Base-by-base conservation (phyloP, 768 basidiomycete genomes). In the Russula compacta region DNA sequence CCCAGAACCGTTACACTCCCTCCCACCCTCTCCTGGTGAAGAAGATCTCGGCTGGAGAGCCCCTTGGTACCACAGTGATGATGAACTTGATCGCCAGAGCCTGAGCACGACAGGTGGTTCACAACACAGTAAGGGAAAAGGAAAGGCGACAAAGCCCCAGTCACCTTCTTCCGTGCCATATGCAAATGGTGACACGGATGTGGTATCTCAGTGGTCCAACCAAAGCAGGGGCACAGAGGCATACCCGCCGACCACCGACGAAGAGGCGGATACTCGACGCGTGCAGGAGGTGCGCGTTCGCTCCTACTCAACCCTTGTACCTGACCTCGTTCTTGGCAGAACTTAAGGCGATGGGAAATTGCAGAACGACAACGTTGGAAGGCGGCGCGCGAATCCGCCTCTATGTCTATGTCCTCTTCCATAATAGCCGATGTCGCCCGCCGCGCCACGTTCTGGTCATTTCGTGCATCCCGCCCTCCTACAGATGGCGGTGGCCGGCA, bases 331-430 rank as follows among this genome's bases (percentile, higher is more conserved):
- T 64, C n/a, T 63, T 21, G 49, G 46, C 44, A 92, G 90, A 92
- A 83, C 61, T 77, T 93, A 32, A 78, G 80, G 65, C 80, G 80
- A 46, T 92, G 89, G 91, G 90, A 92, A 67, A 74, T 83, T 49
- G 83, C 83, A 43, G 90, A 92, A 68, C 80, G 86, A 19, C 84
- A 83, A 66, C 80, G 87, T 60, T 81, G 90, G 74, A 91, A 85
- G 72, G 78, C 81, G 39, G 84, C 81, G 3, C 80, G 90, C 58
- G 85, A 84, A 58, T 83, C 85, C 2, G 12, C 72, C 19, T 39
- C 66, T 29, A 46, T 70, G 10, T 39, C 66, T 29, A 46, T 70
- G 10, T 48, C 66, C 19, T 67, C 78, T 5, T 83, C 86, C 3
- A 66, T 87, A n/a, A 71, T 89, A 42, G 72, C 75, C 21, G 79